These are phyloP conservation scores for Linum lewisii DNA, from an alignment of 345 rosid genomes.

Conservation along the genomic window DNA sequence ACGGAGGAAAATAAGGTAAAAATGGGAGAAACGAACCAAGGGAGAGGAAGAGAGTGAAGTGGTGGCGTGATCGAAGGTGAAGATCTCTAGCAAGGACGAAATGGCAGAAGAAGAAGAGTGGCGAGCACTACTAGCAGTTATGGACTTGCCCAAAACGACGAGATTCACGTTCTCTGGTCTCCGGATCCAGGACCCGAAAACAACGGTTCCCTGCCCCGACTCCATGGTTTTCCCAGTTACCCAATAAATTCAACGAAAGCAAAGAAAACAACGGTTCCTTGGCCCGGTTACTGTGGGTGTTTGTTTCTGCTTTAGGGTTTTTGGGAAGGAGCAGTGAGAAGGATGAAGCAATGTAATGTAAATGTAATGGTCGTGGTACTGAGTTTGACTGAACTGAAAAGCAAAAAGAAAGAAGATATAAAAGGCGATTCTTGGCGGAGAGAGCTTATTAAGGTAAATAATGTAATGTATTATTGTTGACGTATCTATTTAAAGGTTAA, in stretches of 20 bases:
- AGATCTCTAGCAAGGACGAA: conserved; percentile 55
- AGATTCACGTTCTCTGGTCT: conserved; percentile 60
- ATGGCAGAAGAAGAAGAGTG: conserved; percentile 15
- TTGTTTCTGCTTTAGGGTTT: no score
- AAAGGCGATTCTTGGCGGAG: no score
- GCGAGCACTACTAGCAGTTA: conserved; percentile 16
- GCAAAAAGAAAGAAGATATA: no score
- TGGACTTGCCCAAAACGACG: conserved; percentile 57
- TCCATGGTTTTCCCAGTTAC: conserved; percentile 10
- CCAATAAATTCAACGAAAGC: background rate
- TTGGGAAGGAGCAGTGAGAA: no score
- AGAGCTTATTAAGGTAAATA: no score
- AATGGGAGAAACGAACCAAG: conserved; percentile 31
- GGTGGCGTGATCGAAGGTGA: conserved; percentile 66
- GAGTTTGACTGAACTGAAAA: no score
- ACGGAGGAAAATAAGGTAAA: background rate
- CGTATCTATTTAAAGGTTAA: no score
- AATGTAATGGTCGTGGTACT: no score
- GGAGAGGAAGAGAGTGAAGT: conserved; percentile 63
- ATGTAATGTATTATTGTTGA: no score
- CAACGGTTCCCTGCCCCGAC: conserved; percentile 35
- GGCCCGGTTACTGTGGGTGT: no score
- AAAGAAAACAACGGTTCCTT: background rate
- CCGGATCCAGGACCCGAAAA: conserved; percentile 91
- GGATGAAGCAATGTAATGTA: no score